A percentile compares a stretch with the other conserved stretches of the same genome.
phyloP scores from a whole-genome alignment of 148 eudicot genomes.

The Selenicereus undatus region DNA sequence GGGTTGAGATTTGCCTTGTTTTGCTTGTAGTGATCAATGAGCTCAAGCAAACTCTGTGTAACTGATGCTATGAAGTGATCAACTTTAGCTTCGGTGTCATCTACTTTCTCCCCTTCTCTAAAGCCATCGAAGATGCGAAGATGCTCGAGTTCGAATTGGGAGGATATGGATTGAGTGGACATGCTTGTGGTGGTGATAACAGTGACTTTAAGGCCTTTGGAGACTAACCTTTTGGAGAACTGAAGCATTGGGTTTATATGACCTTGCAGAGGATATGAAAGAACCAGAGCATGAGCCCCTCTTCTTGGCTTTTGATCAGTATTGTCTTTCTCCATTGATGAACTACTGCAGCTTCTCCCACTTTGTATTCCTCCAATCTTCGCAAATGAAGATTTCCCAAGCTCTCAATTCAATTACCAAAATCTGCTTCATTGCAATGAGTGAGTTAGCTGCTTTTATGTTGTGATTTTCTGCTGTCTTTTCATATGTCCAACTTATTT shows the following conservation, averaged over 20 bases:
- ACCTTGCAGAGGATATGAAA: slow-evolving; percentile 57
- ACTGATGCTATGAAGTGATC: background rate
- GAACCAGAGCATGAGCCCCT: slow-evolving; percentile 36
- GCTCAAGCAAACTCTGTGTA: slow-evolving; percentile 1
- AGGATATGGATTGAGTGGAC: background rate
- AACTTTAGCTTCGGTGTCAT: background rate
- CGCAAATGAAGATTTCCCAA: background rate
- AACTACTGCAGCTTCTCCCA: background rate
- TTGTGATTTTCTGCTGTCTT: background rate
- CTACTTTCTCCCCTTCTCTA: background rate
- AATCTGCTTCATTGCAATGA: background rate
- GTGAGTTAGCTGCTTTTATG: background rate
- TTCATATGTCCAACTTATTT: background rate
- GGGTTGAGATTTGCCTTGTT: background rate
- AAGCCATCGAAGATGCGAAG: slow-evolving; percentile 21
- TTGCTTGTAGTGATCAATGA: slow-evolving; percentile 6
- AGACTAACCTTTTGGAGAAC: slow-evolving; percentile 46
- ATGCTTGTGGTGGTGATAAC: slow-evolving; percentile 23
- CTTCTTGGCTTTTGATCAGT: slow-evolving; percentile 7
- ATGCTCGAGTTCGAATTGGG: slow-evolving; percentile 6
- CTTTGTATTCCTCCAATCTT: background rate
- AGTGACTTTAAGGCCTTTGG: slow-evolving; percentile 49
- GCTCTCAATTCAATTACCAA: background rate
- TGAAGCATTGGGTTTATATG: slow-evolving; percentile 65
- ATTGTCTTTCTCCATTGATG: background rate